Conservation (phyloP, 2,329 filamentous ascomycete genomes). For the Rutstroemia sp. region DNA sequence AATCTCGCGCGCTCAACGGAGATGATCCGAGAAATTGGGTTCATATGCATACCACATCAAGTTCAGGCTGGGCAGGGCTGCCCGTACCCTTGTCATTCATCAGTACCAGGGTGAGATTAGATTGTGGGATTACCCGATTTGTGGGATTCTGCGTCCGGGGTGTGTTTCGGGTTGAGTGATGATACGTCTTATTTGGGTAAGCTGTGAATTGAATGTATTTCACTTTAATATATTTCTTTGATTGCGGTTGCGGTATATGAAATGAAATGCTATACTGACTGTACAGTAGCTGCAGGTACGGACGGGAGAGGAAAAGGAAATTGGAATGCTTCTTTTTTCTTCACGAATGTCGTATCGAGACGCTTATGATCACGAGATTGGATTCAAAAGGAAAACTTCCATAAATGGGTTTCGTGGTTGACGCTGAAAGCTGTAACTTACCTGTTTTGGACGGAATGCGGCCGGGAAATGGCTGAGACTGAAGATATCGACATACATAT, state of each 20-base stretch:
- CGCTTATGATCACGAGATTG: not conserved
- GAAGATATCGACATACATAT: not conserved
- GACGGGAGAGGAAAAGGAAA: not conserved
- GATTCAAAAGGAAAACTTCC: not conserved
- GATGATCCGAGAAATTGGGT: slow-evolving; percentile 10
- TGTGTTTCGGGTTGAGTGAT: slow-evolving; percentile 8
- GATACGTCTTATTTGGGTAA: not conserved
- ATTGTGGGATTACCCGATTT: slow-evolving; percentile 10
- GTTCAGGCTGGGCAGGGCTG: slow-evolving; percentile 3
- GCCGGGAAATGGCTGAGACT: too few species aligned
- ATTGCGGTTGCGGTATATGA: slow-evolving; percentile 1
- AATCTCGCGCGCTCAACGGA: not conserved
- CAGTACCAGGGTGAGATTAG: slow-evolving; percentile 4
- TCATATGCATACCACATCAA: not conserved
- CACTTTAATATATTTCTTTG: slow-evolving; percentile 7
- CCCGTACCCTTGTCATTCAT: not conserved
- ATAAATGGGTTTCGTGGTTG: not conserved
- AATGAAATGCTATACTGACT: slow-evolving; percentile 1
- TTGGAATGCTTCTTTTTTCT: not conserved
- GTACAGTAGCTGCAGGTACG: not conserved
- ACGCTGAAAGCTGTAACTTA: not conserved
- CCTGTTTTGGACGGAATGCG: not conserved
- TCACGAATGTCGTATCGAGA: not conserved
- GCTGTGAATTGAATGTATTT: not conserved
- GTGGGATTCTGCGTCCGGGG: not conserved